These are phyloP conservation scores for Suillus tomentosus DNA, from an alignment of 768 basidiomycete species.

Conservation along the genomic window DNA sequence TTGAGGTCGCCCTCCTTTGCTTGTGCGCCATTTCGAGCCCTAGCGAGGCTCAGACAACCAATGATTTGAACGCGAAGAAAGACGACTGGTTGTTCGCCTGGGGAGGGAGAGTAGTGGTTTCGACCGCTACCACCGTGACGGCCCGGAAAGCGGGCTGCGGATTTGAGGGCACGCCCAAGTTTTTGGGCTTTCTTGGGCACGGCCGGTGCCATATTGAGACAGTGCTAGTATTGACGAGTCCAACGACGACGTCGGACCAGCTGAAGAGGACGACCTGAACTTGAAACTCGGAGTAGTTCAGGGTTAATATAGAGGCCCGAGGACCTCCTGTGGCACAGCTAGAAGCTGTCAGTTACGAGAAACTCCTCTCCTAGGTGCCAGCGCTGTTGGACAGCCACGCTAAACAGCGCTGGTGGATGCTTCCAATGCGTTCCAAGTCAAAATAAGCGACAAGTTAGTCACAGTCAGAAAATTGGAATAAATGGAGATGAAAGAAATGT, in stretches of 20 bases:
- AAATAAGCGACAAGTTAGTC: background rate
- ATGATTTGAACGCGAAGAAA: slow-evolving; percentile 69
- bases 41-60: slow-evolving; percentile 54
- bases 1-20: slow-evolving; percentile 73
- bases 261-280: background rate
- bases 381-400: background rate
- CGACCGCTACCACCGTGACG: slow-evolving; percentile 38
- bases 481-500: background rate
- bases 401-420: background rate
- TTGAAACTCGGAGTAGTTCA: background rate
- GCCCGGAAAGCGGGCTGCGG: slow-evolving; percentile 55
- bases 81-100: slow-evolving; percentile 68
- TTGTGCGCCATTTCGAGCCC: slow-evolving; percentile 42
- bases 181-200: slow-evolving; percentile 48
- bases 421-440: background rate
- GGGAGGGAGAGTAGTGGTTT: slow-evolving; percentile 42
- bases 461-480: background rate
- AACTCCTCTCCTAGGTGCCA: background rate
- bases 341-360: background rate
- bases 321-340: slow-evolving; percentile 4
- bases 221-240: background rate
- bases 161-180: slow-evolving; percentile 61
- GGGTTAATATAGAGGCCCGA: background rate
- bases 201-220: slow-evolving; percentile 31
- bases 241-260: background rate